Percentiles rank a stretch among this genome's conserved stretches.
Evolutionary conservation across 768 basidiomycete species (phyloP).

Genomic region (Strobilomyces echinocephalus): DNA sequence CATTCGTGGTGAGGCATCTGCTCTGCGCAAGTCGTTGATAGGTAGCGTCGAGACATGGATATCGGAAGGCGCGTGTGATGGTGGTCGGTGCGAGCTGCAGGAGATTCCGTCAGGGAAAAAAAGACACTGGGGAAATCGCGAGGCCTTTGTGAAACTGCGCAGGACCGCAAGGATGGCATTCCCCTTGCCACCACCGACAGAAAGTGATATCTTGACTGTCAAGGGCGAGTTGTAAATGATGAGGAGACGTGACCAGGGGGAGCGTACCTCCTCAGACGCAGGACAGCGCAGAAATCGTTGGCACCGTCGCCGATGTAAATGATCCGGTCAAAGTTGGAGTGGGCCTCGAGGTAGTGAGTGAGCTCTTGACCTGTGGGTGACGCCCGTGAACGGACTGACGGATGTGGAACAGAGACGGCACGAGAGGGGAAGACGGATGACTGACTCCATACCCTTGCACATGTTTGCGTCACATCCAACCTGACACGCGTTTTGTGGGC

Average conservation of each 20-base stretch:
- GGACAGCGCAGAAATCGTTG: conserved; percentile 93
- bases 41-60: too few species aligned
- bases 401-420: too few species aligned
- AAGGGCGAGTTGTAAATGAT: neutral
- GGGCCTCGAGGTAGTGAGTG: conserved; percentile 61
- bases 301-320: conserved; percentile 91
- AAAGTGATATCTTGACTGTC: conserved; percentile 76
- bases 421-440: too few species aligned
- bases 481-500: conserved; percentile 75
- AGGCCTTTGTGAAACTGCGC: too few species aligned
- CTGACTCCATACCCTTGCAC: conserved; percentile 82
- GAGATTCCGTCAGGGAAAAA: too few species aligned
- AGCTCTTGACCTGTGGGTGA: conserved; percentile 75
- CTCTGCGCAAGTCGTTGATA: too few species aligned
- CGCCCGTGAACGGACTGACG: neutral
- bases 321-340: conserved; percentile 64
- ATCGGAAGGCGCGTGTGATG: too few species aligned
- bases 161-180: too few species aligned
- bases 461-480: conserved; percentile 94
- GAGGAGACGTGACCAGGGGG: neutral
- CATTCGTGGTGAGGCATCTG: too few species aligned
- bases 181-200: too few species aligned
- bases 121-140: too few species aligned
- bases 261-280: conserved; percentile 66
- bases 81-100: too few species aligned